Evolutionary conservation across 441 rosid genomes (phyloP).

Genomic region (Melastoma candidum): DNA sequence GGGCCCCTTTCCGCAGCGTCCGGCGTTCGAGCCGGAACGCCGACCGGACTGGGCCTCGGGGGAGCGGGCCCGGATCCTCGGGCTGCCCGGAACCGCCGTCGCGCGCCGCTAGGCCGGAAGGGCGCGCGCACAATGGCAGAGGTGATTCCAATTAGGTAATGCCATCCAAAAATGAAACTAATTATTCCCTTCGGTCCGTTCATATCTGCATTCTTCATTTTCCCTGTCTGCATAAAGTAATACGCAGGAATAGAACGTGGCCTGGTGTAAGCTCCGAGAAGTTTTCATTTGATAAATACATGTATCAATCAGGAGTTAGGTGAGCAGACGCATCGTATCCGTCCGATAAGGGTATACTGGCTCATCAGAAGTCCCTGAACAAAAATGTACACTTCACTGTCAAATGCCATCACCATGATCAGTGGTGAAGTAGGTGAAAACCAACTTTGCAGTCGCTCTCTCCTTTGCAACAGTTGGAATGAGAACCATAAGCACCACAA

Average conservation of each 20-base stretch:
- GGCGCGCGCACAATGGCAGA: too few relatives aligned
- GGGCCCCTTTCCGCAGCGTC: too few relatives aligned
- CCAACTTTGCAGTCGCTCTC: conserved; percentile 81
- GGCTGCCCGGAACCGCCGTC: too few relatives aligned
- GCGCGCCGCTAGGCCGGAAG: too few relatives aligned
- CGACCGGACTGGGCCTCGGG: too few relatives aligned
- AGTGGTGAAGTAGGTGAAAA: conserved; percentile 76
- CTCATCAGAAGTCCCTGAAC: conserved; percentile 89
- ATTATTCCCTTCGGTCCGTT: conserved; percentile 88
- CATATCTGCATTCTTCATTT: conserved; percentile 81
- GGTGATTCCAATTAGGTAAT: conserved; percentile 78
- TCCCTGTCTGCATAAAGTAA: conserved; percentile 65
- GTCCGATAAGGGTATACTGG: conserved; percentile 92
- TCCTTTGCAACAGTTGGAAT: conserved; percentile 72
- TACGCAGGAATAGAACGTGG: not conserved
- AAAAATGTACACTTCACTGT: conserved; percentile 59
- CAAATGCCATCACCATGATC: conserved; percentile 65
- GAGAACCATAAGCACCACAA: conserved; percentile 67
- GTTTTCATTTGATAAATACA: too few relatives aligned
- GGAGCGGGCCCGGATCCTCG: too few relatives aligned
- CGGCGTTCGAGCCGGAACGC: too few relatives aligned
- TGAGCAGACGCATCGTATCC: conserved; percentile 99
- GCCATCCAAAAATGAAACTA: conserved; percentile 88
- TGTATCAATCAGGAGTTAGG: conserved; percentile 14
- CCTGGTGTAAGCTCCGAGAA: not conserved